A percentile compares a stretch with the other conserved stretches of the same genome.
Conservation (phyloP, 2,329 filamentous ascomycete species). For the Cercospora sp. region DNA sequence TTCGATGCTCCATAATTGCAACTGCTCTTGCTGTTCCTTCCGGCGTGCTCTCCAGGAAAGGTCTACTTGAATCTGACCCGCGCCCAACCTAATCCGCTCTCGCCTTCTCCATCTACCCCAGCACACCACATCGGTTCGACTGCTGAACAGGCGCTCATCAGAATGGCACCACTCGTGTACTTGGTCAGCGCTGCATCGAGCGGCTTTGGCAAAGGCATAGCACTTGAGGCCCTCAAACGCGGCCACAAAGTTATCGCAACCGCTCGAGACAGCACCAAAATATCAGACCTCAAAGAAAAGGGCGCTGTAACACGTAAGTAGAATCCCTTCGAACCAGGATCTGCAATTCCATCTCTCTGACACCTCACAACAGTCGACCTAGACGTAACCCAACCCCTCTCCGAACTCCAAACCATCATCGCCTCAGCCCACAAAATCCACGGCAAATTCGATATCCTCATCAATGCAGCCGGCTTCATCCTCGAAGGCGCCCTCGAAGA, state of each 20-base stretch:
- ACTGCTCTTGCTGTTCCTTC: neutral
- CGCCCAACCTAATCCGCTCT: neutral
- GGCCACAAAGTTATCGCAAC: conserved; percentile 51
- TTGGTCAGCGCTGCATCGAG: conserved; percentile 48
- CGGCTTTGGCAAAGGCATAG: conserved; percentile 50
- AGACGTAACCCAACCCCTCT: conserved; percentile 43
- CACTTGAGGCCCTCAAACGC: conserved; percentile 44
- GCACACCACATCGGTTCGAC: neutral
- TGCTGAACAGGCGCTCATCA: neutral
- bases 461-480: conserved; percentile 45
- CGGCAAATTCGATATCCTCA: conserved; percentile 43
- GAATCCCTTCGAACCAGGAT: neutral
- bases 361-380: conserved; percentile 25
- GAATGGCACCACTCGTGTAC: conserved; percentile 22
- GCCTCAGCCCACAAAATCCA: conserved; percentile 38
- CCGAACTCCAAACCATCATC: conserved; percentile 41
- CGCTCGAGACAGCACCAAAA: conserved; percentile 41
- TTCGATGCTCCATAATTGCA: neutral
- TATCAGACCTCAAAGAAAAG: conserved; percentile 21
- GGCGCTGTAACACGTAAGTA: conserved; percentile 20
- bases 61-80: neutral
- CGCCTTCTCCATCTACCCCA: neutral
- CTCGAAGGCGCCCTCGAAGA: conserved; percentile 26
- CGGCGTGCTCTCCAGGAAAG: neutral
- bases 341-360: too few relatives aligned